Base-by-base conservation (phyloP, 768 basidiomycete species). In the Paxillus ammoniavirescens region DNA sequence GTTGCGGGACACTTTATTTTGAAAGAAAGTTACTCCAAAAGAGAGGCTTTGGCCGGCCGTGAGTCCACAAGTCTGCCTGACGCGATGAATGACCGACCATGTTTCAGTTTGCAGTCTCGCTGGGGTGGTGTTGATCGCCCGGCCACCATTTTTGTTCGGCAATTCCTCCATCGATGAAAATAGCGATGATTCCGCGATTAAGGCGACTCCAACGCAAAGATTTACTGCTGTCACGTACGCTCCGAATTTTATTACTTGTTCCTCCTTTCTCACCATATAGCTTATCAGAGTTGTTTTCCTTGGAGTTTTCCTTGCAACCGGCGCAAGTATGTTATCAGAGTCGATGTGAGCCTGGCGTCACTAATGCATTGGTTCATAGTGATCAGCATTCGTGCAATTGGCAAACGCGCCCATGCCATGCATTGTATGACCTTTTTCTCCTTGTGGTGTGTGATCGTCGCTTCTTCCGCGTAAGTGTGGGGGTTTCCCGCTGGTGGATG, bases 101-200 rank as follows among this genome's bases (percentile, higher is more conserved):
- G 47, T 18, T 42, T 17, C 61, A 81, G 82, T 87, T 8, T 76
- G 79, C 44, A 87, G 89, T 66, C 75, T 95, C 31, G 41, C 80
- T 8, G 93, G 93, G 0, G 91, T 93, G 8, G 66, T 94, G 13
- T 75, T 93, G 8, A 91, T 97, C 47, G 89, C 92, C 10, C 77
- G 90, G 35, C 93, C 93, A 0, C 72, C 77, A 1, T 82, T 84
- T 48, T 60, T 97, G 7, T 95, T 97, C 60, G 87, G 86, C 3
- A 51, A 56, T 50, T 46, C 55, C 28, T 35, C 42, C 26, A 17
- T 30, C 4, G 30, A 44, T 14, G 35, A 28, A 10, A 47, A 33
- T 14, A 55, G 53, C 17, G 47, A 17, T n/a, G 53, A 33, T 26
- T 21, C 28, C 4, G 54, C 49, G 10, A 48, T 55, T 9, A 56